Conservation (phyloP, 73 alveolate genomes). For the Tetrahymena elliotti region DNA sequence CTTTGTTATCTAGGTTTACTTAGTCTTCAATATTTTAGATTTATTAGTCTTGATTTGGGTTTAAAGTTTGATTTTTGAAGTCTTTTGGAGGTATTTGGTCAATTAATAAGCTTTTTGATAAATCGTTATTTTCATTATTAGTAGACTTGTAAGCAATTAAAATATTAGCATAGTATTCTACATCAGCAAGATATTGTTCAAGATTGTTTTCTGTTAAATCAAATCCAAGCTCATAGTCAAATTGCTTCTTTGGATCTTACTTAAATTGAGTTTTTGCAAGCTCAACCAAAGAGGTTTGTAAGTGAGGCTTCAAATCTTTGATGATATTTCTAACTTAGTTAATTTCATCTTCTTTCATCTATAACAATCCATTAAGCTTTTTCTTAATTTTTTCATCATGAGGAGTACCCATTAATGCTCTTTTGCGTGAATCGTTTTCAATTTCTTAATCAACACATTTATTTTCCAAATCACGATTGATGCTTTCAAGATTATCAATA, state of each 20-base stretch:
- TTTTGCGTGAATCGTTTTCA: slow-evolving; percentile 31
- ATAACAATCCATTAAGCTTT: slow-evolving; percentile 2
- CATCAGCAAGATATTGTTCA: slow-evolving; percentile 28
- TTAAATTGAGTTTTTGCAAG: slow-evolving; percentile 5
- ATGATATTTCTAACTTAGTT: slow-evolving; percentile 22
- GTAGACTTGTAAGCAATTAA: slow-evolving; percentile 21
- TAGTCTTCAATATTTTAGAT: not conserved
- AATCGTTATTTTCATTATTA: not conserved
- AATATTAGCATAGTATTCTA: slow-evolving; percentile 23
- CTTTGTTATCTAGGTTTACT: not conserved
- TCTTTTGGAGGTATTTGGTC: slow-evolving; percentile 40
- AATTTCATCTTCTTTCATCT: slow-evolving; percentile 19
- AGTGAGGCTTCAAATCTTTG: slow-evolving; percentile 20
- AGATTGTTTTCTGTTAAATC: slow-evolving; percentile 33
- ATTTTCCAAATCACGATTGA: slow-evolving; percentile 55
- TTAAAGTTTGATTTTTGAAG: not conserved
- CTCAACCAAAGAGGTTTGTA: slow-evolving; percentile 4
- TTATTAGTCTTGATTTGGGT: slow-evolving; percentile 8
- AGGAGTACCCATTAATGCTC: slow-evolving; percentile 23
- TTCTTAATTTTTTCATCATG: slow-evolving; percentile 42
- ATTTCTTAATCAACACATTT: slow-evolving; percentile 55
- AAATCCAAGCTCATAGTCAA: slow-evolving; percentile 29
- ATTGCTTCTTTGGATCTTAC: slow-evolving; percentile 12
- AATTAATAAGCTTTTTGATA: slow-evolving; percentile 22
- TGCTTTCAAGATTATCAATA: slow-evolving; percentile 57